Base-by-base conservation (phyloP, 2,329 filamentous ascomycete species). In the Penicillium italicum region DNA sequence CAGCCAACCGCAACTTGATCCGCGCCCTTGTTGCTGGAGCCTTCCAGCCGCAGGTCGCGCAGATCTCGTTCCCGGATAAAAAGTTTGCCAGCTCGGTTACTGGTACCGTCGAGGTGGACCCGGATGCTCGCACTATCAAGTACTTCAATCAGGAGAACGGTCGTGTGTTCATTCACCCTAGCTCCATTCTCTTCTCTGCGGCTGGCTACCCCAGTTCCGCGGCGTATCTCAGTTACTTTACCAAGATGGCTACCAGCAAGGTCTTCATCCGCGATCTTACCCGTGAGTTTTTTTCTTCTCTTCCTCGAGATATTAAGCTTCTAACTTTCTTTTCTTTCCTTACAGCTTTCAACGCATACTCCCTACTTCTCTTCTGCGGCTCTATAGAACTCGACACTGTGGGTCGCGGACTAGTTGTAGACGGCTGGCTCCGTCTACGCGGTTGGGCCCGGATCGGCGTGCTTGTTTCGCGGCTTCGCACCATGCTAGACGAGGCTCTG, bases 401-500 rank as follows among this genome's bases (percentile, higher is more conserved):
- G 41, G 93, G 93, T 6, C 81, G 92, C 22, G 94, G 94, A 0
- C 77, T 99, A 18, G 78, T 97, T 3, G 90, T 99, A 4, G 94
- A 97, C 74, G 91, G 90, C 49, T 97, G 93, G 94, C 78, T 97
- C 33, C 73, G 83, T 34, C 77, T 99, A 31, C 82, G 91, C 24
- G 94, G 94, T 0, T 99, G 94, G 94, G 93, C 94, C 1, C 84
- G 94, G 44, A 94, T 99, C 60, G 94, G 93, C 30, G 93, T 97
- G 12, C 74, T 99, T 63, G 88, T 96, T 3, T 89, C 88, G 43
- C 81, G 93, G 59, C 74, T 99, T 62, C 82, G 94, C 60, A 85
- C 86, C 55, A 89, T 97, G 86, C 80, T 99, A 51, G 94, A 99
- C 76, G 85, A 87, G 62, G 80, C 95, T 58, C 83, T 99, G 66